Conservation (phyloP, 805 yeast species). For the Teunomyces lycoperdinae region DNA sequence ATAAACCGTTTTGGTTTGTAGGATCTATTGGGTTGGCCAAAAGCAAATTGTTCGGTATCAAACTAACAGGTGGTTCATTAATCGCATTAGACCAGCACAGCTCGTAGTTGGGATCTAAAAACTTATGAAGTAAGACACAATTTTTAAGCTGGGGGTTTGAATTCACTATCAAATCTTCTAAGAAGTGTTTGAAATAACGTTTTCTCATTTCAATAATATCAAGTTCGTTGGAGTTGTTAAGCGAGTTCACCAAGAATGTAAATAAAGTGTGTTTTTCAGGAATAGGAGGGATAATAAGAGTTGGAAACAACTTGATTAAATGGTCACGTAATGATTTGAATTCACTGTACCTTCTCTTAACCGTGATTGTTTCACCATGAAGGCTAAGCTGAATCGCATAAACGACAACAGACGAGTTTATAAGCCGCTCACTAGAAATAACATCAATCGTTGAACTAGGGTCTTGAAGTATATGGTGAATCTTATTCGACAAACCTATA, state of each 20-base stretch:
- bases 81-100: constrained; percentile 50
- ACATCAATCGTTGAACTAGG: constrained; percentile 28
- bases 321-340: constrained; percentile 42
- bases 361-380: constrained; percentile 23
- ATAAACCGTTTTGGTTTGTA: constrained; percentile 51
- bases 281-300: constrained; percentile 41
- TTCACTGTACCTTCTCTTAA: constrained; percentile 42
- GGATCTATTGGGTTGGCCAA: constrained; percentile 52
- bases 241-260: constrained; percentile 38
- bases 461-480: constrained; percentile 27
- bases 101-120: constrained; percentile 50
- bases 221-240: constrained; percentile 34
- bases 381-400: constrained; percentile 32
- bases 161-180: constrained; percentile 37
- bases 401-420: constrained; percentile 36
- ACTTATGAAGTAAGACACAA: constrained; percentile 42
- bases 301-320: constrained; percentile 37
- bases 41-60: constrained; percentile 46
- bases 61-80: constrained; percentile 43
- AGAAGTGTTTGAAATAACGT: constrained; percentile 43
- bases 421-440: constrained; percentile 33
- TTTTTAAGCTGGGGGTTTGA: constrained; percentile 26
- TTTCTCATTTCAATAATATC: constrained; percentile 47
- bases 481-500: constrained; percentile 28
- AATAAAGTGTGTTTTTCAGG: constrained; percentile 49